Base-by-base conservation (phyloP, 805 yeast genomes). In the Yarrowia sp. region DNA sequence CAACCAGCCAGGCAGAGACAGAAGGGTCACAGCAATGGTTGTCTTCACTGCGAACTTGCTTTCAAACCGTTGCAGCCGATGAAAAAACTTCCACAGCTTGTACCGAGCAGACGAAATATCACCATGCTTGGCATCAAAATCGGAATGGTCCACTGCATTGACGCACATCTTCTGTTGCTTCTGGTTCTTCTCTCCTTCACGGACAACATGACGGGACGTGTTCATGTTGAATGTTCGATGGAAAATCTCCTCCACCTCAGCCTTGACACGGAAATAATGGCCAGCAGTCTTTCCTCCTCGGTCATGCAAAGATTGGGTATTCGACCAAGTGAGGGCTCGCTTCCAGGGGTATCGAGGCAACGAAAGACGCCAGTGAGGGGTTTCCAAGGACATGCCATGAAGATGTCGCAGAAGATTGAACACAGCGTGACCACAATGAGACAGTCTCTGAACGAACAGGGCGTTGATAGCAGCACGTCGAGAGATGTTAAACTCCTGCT, bases 201-300 rank as follows among this genome's bases (percentile, higher is more conserved):
- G 46, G 12, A 7, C 14, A 9, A 55, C 47, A 42, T 44, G 41
- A 25, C 56, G 73, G 0, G 83, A 79, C 0, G 82, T 78, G 64
- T 78, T 78, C 21, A 76, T 65, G 62, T 78, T 77, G 66, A 78
- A 77, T 4, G 79, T 73, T 61, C 76, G 71, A 49, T 76, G 78
- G 65, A 80, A 79, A 0, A 80, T 76, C 56, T 77, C 80, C 62
- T 77, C 79, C 6, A 80, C 81, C 53, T 78, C 82, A 14, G 70
- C 49, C 62, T 77, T 77, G 1, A 79, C 72, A 60, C 78, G 80
- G 58, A 72, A 73, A 64, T 78, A 80, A 39, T 76, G 73, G 18
- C 75, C 72, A 7, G 78, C 76, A n/a, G 75, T 72, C 24, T 76
- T 76, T 2, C 80, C 77, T 18, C 84, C 84, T 65, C 78, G 78